Percentiles rank a stretch among this genome's conserved stretches.
phyloP scores from a whole-genome alignment of 352 stramenopile genomes.

The Phytophthora agathidicida region DNA sequence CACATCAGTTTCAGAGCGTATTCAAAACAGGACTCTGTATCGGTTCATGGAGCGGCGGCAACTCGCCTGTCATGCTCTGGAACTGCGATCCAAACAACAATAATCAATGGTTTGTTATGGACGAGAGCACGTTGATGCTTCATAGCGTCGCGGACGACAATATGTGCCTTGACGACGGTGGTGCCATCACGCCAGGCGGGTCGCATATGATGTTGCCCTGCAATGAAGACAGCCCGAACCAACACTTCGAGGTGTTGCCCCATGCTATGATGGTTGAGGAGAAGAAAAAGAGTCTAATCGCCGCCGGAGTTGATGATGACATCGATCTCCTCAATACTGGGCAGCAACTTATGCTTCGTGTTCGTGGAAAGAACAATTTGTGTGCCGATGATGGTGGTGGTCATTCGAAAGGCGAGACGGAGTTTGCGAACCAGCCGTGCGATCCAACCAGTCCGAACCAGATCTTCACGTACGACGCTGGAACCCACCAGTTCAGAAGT shows the following conservation, averaged over 20 bases:
- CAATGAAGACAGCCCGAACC: conserved; percentile 25
- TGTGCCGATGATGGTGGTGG: conserved; percentile 42
- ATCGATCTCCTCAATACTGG: conserved; percentile 21
- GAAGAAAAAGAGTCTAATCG: conserved; percentile 18
- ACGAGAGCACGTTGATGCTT: conserved; percentile 29
- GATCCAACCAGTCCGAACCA: conserved; percentile 29
- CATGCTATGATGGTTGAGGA: conserved; percentile 7
- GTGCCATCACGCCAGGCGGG: conserved; percentile 1
- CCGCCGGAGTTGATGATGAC: conserved; percentile 21
- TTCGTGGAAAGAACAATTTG: conserved; percentile 30
- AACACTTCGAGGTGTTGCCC: conserved; percentile 41
- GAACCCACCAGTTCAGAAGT: conserved; percentile 20
- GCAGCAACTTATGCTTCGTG: conserved; percentile 21
- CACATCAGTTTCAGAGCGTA: conserved; percentile 6
- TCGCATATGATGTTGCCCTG: conserved; percentile 14
- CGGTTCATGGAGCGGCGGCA: conserved; percentile 12
- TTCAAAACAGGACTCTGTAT: conserved; percentile 12
- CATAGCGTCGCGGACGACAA: conserved; percentile 28
- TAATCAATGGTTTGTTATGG: conserved; percentile 29
- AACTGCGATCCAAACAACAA: conserved; percentile 13
- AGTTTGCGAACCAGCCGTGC: conserved; percentile 24
- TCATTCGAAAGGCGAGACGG: conserved; percentile 18
- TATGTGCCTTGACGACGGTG: conserved; percentile 41
- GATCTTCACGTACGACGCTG: conserved; percentile 25
- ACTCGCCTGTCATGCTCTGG: conserved; percentile 6